phyloP scores from a whole-genome alignment of 306 rosid genomes.

The Sicyos baderoa region DNA sequence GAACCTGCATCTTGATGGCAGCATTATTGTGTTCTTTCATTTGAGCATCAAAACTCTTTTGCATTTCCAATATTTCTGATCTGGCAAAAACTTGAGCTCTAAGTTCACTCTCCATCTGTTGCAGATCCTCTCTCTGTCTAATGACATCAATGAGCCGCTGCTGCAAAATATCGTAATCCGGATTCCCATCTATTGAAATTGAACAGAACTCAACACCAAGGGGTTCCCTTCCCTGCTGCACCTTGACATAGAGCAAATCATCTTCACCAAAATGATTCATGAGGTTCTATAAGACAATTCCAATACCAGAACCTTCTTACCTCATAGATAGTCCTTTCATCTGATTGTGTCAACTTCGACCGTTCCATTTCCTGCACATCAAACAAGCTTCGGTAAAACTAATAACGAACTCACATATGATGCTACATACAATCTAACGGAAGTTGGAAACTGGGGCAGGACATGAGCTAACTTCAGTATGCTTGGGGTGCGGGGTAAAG shows the following conservation, averaged over 20 bases:
- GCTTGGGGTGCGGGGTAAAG: background rate
- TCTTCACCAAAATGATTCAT: slow-evolving; percentile 36
- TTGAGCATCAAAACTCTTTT: slow-evolving; percentile 58
- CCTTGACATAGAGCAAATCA: slow-evolving; percentile 57
- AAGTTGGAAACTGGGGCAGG: background rate
- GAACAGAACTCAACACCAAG: slow-evolving; percentile 82
- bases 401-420: background rate
- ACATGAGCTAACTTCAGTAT: background rate
- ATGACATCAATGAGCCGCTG: slow-evolving; percentile 50
- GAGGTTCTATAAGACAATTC: slow-evolving; percentile 18
- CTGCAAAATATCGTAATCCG: slow-evolving; percentile 57
- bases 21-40: slow-evolving; percentile 66
- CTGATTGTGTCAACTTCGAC: slow-evolving; percentile 58
- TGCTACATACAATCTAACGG: background rate
- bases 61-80: slow-evolving; percentile 64
- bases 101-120: slow-evolving; percentile 67
- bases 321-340: slow-evolving; percentile 90
- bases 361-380: slow-evolving; percentile 52
- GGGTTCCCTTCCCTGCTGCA: slow-evolving; percentile 95
- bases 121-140: slow-evolving; percentile 75
- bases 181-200: slow-evolving; percentile 59
- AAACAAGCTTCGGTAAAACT: slow-evolving; percentile 12
- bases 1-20: slow-evolving; percentile 66
- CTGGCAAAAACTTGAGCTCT: slow-evolving; percentile 81
- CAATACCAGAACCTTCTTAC: slow-evolving; percentile 42